Base-by-base conservation (phyloP, 495 filamentous ascomycete genomes). In the Penicillium dipodomyicola region DNA sequence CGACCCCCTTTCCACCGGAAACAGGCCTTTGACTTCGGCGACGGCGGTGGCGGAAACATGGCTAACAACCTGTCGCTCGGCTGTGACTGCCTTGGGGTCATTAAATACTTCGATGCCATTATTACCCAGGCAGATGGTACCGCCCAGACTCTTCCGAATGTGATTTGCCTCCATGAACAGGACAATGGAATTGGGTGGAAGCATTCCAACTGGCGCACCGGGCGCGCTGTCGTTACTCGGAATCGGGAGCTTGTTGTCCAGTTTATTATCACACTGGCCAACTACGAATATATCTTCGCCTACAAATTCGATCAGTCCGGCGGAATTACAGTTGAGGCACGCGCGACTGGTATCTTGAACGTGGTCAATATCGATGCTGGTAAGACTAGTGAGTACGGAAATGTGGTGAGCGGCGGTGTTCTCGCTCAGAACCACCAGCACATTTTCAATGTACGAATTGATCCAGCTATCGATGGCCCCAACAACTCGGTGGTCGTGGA, bases 221-320 rank as follows among this genome's bases (percentile, higher is more conserved):
- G 82, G 20, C 75, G 83, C 10, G 85, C 85, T 9, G 84, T 83
- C 5, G 78, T 88, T 3, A 83, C 82, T 5, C 77, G 85, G 19
- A 76, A 79, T 54, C 74, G 85, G 7, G 84, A 86, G 57, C 67
- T 88, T 11, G 82, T 87, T 9, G 70, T 88, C 20, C 90, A 93
- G 61, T 89, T 88, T 52, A 89, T 91, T 67, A 85, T 91, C 62
- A 92, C 90, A 0, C 77, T 92, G 29, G 85, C 86, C 40, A 93
- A 93, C 72, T 92, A 93, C 71, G 90, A 92, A 67, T 93, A 93
- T 60, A 86, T 96, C 54, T 81, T 97, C 37, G 86, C 90, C 15
- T 96, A 89, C 77, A 85, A 90, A 58, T 92, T 96, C 72, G 90
- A 92, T 68, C 90, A 91, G 61, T 87, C 92, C 0, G 92, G 87